Evolutionary conservation across 176 grass and related monocot genomes (phyloP).

Genomic region (Juncus inflexus): DNA sequence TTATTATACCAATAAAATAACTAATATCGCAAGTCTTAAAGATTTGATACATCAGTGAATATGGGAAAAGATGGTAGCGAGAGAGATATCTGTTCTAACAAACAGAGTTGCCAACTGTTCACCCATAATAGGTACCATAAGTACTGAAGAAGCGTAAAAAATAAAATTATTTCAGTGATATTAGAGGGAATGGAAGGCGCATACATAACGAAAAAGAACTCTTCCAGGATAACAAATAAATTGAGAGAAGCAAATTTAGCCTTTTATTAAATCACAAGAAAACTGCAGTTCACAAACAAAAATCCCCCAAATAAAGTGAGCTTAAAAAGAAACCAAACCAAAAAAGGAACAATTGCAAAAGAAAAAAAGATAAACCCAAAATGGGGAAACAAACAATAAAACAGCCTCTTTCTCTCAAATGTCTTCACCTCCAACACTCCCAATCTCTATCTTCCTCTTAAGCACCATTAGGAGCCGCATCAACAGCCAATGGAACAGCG

Average conservation of each 20-base stretch:
- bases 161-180: too few relatives aligned
- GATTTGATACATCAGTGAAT: too few relatives aligned
- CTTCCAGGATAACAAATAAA: neutral
- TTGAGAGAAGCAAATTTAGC: neutral
- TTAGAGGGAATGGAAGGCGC: too few relatives aligned
- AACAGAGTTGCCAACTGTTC: too few relatives aligned
- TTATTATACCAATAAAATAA: too few relatives aligned
- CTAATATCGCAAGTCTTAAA: too few relatives aligned
- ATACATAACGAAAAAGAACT: too few relatives aligned
- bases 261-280: constrained; percentile 29
- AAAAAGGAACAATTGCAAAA: constrained; percentile 12
- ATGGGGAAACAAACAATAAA: constrained; percentile 21
- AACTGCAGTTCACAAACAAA: constrained; percentile 13
- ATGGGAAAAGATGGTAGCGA: too few relatives aligned
- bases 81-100: too few relatives aligned
- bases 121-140: too few relatives aligned
- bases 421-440: neutral
- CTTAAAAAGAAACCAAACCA: constrained; percentile 20
- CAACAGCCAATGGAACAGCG: constrained; percentile 18
- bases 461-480: neutral
- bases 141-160: too few relatives aligned
- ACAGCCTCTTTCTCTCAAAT: constrained; percentile 12
- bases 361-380: constrained; percentile 8
- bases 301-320: constrained; percentile 13
- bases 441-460: constrained; percentile 1